These are phyloP conservation scores for Canavalia ensiformis DNA, from an alignment of 306 rosid species.

Conservation along the genomic window DNA sequence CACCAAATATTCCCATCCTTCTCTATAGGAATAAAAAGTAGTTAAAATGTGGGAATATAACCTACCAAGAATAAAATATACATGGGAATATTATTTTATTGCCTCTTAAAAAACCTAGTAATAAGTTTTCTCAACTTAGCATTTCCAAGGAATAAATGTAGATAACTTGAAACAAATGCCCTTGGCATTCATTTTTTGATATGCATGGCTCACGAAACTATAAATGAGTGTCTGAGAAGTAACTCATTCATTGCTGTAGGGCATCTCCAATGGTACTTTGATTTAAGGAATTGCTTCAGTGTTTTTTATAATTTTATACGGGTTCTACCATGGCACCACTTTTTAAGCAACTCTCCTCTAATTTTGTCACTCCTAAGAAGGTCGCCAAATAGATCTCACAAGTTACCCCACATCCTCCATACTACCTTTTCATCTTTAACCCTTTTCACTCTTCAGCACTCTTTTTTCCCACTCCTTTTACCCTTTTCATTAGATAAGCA, in stretches of 20 bases:
- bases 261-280: background rate
- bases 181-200: background rate
- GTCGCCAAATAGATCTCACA: background rate
- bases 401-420: background rate
- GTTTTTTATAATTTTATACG: background rate
- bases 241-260: background rate
- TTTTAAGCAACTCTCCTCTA: background rate
- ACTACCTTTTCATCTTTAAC: background rate
- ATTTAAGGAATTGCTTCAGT: background rate
- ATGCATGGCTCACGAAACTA: background rate
- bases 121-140: no score
- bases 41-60: no score
- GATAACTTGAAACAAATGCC: no score
- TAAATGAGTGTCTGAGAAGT: conserved; percentile 1
- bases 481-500: background rate
- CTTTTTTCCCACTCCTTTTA: background rate
- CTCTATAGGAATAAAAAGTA: no score
- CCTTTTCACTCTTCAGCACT: background rate
- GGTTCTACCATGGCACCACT: background rate
- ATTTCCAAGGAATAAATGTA: no score
- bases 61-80: no score
- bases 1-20: no score
- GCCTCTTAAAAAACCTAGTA: no score
- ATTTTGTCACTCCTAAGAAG: background rate
- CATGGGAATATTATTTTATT: no score